Evolutionary conservation across 202 grass and related monocot genomes (phyloP), one percentile per base, ranked within the genome.

Genomic region (Panicum virgatum): DNA sequence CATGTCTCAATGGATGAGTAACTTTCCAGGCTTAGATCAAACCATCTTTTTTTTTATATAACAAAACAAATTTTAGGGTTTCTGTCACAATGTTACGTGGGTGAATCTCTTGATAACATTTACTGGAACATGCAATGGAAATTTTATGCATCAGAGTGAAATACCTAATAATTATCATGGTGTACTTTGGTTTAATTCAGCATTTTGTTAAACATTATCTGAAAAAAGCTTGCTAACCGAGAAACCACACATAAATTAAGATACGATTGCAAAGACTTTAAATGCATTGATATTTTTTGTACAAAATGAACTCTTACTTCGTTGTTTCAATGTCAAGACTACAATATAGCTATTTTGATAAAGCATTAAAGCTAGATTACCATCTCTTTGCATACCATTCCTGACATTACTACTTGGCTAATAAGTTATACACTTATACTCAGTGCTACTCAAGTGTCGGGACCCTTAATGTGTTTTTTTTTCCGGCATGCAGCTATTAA

Each of bases 401-500:
- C 77, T 51, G 45, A 54, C 37, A 23, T 64, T 40, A 66, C 5
- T 66, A 25, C 19, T 70, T 81, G 38, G 56, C 62, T 60, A 60
- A 48, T 82, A 72, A 77, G 36, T 57, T 52, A 63, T 82, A n/a
- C n/a, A n/a, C n/a, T n/a, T 45, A 30, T 82, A 73, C 77, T 85
- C 60, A 83, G 47, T 73, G 58, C 80, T n/a, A 23, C 23, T 61
- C 38, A 12, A 69, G 6, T 62, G 43, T 16, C 27, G 16, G n/a
- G 50, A 68, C 70, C 65, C 75, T 38, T 74, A 56, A 80, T 52
- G 66, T 34, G 10, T 42, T 84, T 86, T 19, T 72, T 80, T 80
- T n/a, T n/a, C n/a, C 68, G 50, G 37, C 54, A 73, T 76, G 83
- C 86, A 97, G 94, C 89, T 98, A 83, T 90, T 95, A 86, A 98